These are phyloP conservation scores for Blastobotrys buckinghamii DNA, from an alignment of 1,139 yeast species.

Conservation along the genomic window DNA sequence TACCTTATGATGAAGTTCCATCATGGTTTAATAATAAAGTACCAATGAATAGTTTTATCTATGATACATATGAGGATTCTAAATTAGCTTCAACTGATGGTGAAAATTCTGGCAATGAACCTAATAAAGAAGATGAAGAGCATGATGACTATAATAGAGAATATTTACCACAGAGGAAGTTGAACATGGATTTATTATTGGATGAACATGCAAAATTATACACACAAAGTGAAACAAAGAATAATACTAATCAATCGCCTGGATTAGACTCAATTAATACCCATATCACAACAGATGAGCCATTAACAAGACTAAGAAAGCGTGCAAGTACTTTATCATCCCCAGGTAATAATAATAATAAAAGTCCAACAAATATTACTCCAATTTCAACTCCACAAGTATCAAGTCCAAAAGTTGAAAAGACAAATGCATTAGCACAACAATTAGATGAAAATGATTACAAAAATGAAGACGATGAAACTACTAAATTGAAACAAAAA, in stretches of 20 bases:
- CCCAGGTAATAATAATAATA: conserved; percentile 10
- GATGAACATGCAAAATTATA: conserved; percentile 10
- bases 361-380: conserved; percentile 9
- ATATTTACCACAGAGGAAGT: not conserved
- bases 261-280: not conserved
- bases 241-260: not conserved
- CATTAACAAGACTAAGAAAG: not conserved
- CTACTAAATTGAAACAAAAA: conserved; percentile 1
- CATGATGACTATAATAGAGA: not conserved
- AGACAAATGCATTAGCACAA: conserved; percentile 2
- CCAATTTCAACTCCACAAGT: conserved; percentile 10
- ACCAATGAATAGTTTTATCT: conserved; percentile 8
- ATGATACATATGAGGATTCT: not conserved
- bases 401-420: conserved; percentile 9
- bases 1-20: conserved; percentile 13
- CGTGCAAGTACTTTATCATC: conserved; percentile 9
- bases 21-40: conserved; percentile 7
- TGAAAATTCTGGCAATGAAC: not conserved
- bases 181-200: conserved; percentile 5
- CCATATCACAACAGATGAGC: not conserved
- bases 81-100: not conserved
- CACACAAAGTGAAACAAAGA: conserved; percentile 1
- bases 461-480: not conserved
- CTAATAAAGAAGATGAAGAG: not conserved
- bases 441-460: not conserved